Conservation (phyloP, 225 moss, liverwort and hornwort species). For the Pseudisothecium myosuroides region DNA sequence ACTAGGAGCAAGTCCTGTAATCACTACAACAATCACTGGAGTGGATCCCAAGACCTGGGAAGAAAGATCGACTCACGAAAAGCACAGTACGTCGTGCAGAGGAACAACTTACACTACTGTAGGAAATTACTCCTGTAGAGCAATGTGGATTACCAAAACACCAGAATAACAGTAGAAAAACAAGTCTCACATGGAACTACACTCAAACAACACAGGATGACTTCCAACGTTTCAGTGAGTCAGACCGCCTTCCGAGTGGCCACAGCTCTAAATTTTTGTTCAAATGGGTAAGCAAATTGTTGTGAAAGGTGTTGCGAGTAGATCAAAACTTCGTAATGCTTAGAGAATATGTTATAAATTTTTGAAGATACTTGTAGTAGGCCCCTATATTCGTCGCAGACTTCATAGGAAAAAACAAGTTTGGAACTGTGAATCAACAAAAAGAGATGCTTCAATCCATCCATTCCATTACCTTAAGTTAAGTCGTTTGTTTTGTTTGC, state of each 20-base stretch:
- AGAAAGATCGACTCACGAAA: neutral
- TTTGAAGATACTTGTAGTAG: neutral
- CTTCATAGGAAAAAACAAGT: neutral
- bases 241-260: accelerated
- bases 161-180: neutral
- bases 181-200: too few species aligned
- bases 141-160: neutral
- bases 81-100: too few species aligned
- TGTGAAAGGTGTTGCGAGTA: neutral
- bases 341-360: too few species aligned
- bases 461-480: too few species aligned
- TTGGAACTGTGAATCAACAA: neutral
- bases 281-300: too few species aligned
- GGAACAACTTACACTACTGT: neutral
- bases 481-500: too few species aligned
- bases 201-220: neutral
- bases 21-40: neutral
- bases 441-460: neutral
- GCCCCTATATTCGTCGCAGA: neutral
- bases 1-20: neutral
- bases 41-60: neutral
- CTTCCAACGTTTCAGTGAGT: neutral
- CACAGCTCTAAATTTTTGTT: neutral
- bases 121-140: neutral
- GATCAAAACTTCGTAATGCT: neutral